Conservation (phyloP, 257 asterid species). For the Salvia miltiorrhiza region DNA sequence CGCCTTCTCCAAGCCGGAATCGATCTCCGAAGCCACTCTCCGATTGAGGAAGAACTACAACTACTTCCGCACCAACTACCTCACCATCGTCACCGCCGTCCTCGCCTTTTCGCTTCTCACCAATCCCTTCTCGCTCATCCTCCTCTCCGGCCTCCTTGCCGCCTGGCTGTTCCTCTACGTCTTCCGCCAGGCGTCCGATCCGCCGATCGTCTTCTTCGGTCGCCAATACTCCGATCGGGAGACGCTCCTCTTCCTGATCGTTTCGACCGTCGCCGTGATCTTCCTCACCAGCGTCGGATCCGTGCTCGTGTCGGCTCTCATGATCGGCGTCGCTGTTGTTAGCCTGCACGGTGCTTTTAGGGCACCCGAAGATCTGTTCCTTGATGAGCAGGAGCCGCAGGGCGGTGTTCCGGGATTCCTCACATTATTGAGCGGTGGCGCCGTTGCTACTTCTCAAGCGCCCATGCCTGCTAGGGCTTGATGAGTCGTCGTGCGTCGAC, state of each 20-base stretch:
- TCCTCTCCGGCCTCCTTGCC: slow-evolving; percentile 66
- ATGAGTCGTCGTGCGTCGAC: slow-evolving; percentile 6
- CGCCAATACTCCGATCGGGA: slow-evolving; percentile 83
- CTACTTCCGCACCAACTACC: slow-evolving; percentile 72
- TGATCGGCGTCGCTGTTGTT: slow-evolving; percentile 68
- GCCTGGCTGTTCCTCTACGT: slow-evolving; percentile 85
- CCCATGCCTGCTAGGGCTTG: slow-evolving; percentile 54
- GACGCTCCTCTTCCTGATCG: slow-evolving; percentile 48
- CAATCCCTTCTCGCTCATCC: slow-evolving; percentile 65
- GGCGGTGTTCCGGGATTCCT: slow-evolving; percentile 62
- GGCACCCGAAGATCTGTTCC: slow-evolving; percentile 83
- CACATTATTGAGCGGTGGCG: slow-evolving; percentile 51
- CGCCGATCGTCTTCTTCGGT: slow-evolving; percentile 62
- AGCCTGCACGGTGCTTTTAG: slow-evolving; percentile 79
- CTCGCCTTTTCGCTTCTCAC: slow-evolving; percentile 61
- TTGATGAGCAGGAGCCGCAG: slow-evolving; percentile 79
- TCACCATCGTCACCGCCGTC: slow-evolving; percentile 47
- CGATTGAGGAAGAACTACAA: slow-evolving; percentile 71
- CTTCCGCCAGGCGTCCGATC: slow-evolving; percentile 85
- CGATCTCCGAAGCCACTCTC: slow-evolving; percentile 63
- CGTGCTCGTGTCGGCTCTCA: slow-evolving; percentile 73
- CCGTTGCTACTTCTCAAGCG: slow-evolving; percentile 26
- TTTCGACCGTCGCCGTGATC: slow-evolving; percentile 49
- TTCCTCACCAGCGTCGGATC: slow-evolving; percentile 93
- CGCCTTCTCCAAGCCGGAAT: slow-evolving; percentile 77